Evolutionary conservation across 371 early-diverging fungal species (phyloP).

Genomic region (Lichtheimia hyalospora): DNA sequence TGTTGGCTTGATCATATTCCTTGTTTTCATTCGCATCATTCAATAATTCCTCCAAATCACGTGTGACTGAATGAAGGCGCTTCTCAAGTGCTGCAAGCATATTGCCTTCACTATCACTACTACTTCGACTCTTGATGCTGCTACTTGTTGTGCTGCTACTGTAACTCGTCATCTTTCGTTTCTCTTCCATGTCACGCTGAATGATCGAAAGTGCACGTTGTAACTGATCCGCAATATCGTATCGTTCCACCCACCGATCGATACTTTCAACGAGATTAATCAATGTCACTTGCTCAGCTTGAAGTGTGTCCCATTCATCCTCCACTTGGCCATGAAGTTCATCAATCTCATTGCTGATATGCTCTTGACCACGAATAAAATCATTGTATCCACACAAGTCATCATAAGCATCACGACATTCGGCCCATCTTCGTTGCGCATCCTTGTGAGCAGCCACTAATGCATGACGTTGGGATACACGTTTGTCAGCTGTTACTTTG

Average conservation of each 20-base stretch:
- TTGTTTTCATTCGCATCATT: neutral
- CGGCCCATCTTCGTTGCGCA: slow-evolving; percentile 24
- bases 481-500: slow-evolving; percentile 7
- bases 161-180: neutral
- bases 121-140: slow-evolving; percentile 6
- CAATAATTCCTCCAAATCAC: slow-evolving; percentile 7
- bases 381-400: slow-evolving; percentile 38
- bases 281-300: slow-evolving; percentile 1
- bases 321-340: slow-evolving; percentile 25
- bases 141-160: slow-evolving; percentile 11
- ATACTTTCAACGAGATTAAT: slow-evolving; percentile 1
- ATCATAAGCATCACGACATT: slow-evolving; percentile 44
- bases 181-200: slow-evolving; percentile 7
- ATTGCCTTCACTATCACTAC: slow-evolving; percentile 3
- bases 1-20: slow-evolving; percentile 13
- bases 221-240: slow-evolving; percentile 13
- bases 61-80: neutral
- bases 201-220: slow-evolving; percentile 3
- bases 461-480: slow-evolving; percentile 15
- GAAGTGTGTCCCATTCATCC: slow-evolving; percentile 16
- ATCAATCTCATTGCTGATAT: slow-evolving; percentile 3
- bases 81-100: slow-evolving; percentile 5
- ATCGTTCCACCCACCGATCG: slow-evolving; percentile 17
- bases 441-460: slow-evolving; percentile 24
- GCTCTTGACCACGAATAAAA: slow-evolving; percentile 28